phyloP scores from a whole-genome alignment of 768 basidiomycete genomes.

The Boletus sp. region DNA sequence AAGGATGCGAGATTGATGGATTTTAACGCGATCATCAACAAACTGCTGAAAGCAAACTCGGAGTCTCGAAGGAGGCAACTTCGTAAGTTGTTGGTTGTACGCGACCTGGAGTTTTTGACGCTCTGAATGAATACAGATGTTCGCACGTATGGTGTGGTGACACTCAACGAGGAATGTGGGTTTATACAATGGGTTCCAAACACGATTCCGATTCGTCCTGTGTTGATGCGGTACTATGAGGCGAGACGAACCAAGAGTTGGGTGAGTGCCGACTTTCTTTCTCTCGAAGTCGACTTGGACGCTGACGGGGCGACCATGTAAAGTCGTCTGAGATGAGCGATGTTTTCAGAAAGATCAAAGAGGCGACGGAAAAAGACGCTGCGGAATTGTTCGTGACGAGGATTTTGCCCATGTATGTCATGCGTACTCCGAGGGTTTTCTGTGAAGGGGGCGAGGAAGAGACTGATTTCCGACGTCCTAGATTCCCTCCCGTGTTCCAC shows the following conservation, averaged over 20 bases:
- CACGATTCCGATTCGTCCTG: slow-evolving; percentile 75
- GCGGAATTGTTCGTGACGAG: slow-evolving; percentile 49
- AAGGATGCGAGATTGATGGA: slow-evolving; percentile 99
- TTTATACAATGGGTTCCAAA: slow-evolving; percentile 99
- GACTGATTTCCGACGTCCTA: slow-evolving; percentile 23
- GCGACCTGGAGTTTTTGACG: no score
- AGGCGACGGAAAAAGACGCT: slow-evolving; percentile 45
- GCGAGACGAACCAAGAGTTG: slow-evolving; percentile 43
- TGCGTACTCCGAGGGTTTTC: not conserved
- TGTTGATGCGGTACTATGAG: slow-evolving; percentile 69
- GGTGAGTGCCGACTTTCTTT: slow-evolving; percentile 35
- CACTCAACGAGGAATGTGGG: slow-evolving; percentile 95
- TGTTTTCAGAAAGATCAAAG: slow-evolving; percentile 49
- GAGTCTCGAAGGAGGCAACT: slow-evolving; percentile 89
- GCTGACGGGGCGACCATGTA: no score
- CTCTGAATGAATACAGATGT: slow-evolving; percentile 52
- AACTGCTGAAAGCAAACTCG: slow-evolving; percentile 87
- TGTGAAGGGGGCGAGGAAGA: no score
- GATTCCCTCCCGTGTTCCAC: slow-evolving; percentile 84
- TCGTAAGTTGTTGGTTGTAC: no score
- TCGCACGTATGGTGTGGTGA: slow-evolving; percentile 97
- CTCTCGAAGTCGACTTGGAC: not conserved
- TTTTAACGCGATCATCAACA: slow-evolving; percentile 96
- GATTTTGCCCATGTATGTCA: slow-evolving; percentile 55
- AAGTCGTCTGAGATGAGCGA: slow-evolving; percentile 48